Conservation (phyloP, 768 basidiomycete genomes). For the Boletales sp. region DNA sequence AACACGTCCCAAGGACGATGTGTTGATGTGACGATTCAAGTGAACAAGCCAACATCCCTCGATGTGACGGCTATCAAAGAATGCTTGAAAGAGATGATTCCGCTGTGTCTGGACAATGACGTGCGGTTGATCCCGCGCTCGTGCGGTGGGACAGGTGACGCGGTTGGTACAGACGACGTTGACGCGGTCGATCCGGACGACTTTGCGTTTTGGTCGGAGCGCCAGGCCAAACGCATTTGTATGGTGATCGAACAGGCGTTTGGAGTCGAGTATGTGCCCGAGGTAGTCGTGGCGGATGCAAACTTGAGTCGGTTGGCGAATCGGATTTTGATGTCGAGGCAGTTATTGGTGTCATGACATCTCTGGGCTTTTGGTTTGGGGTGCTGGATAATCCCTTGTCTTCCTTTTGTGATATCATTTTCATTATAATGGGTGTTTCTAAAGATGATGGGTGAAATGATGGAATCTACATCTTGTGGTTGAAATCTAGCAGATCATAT, state of each 20-base stretch:
- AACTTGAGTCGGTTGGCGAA: conserved; percentile 84
- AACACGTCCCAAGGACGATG: not conserved
- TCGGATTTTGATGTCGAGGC: conserved; percentile 76
- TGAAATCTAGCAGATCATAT: too few relatives aligned
- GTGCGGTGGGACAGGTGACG: conserved; percentile 41
- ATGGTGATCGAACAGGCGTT: conserved; percentile 76
- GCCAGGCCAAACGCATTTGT: conserved; percentile 88
- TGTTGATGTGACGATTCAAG: conserved; percentile 34
- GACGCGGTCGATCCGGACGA: conserved; percentile 66
- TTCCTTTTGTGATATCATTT: too few relatives aligned
- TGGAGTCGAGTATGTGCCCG: conserved; percentile 81
- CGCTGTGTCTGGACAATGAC: conserved; percentile 84
- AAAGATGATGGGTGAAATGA: too few relatives aligned
- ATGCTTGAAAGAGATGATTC: conserved; percentile 72
- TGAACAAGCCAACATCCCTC: conserved; percentile 61
- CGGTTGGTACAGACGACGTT: conserved; percentile 9
- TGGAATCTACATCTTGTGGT: too few relatives aligned
- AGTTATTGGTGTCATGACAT: conserved; percentile 39
- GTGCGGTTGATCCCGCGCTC: conserved; percentile 74
- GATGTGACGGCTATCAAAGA: conserved; percentile 64
- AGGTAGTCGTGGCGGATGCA: conserved; percentile 92
- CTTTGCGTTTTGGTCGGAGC: conserved; percentile 90
- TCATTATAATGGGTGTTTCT: too few relatives aligned
- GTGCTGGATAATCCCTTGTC: too few relatives aligned
- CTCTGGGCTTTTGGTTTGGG: not conserved